Percentiles rank a stretch among this genome's conserved stretches.
phyloP scores from a whole-genome alignment of 192 early-diverging fungal species.

The Backusella morwellensis region DNA sequence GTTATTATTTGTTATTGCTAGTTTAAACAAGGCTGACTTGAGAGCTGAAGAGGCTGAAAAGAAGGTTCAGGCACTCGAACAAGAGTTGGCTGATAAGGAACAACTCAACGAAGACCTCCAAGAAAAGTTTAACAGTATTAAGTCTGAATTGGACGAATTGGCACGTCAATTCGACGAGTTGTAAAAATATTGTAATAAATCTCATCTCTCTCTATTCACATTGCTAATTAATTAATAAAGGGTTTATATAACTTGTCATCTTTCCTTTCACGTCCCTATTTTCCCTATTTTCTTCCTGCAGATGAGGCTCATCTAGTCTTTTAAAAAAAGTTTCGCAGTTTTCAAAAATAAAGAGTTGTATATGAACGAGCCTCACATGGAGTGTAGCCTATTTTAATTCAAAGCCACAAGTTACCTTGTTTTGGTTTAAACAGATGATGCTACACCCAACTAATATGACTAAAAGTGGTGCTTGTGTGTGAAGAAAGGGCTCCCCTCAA shows the following conservation, averaged over 20 bases:
- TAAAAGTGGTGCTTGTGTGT: not conserved
- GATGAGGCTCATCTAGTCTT: not conserved
- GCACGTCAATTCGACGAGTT: constrained; percentile 77
- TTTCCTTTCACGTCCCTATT: not conserved
- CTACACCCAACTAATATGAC: not conserved
- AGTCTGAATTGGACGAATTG: constrained; percentile 79
- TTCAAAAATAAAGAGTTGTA: not conserved
- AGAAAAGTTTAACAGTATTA: constrained; percentile 62
- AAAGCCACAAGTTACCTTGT: not conserved
- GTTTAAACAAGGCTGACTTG: constrained; percentile 63
- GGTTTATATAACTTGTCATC: not conserved
- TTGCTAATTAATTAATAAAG: not conserved
- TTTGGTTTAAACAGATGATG: constrained; percentile 2
- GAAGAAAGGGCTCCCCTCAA: not conserved
- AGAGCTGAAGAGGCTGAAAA: constrained; percentile 84
- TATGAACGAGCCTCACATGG: not conserved
- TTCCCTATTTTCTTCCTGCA: not conserved
- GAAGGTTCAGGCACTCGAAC: constrained; percentile 75
- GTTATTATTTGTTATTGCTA: constrained; percentile 7
- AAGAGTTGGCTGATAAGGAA: constrained; percentile 73
- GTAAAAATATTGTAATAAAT: constrained; percentile 41
- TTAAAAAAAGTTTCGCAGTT: not conserved
- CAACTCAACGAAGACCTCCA: constrained; percentile 69
- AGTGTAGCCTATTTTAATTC: not conserved
- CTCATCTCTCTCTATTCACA: constrained; percentile 4